phyloP scores from a whole-genome alignment of 352 stramenopile genomes.

The Plasmopara viticola region DNA sequence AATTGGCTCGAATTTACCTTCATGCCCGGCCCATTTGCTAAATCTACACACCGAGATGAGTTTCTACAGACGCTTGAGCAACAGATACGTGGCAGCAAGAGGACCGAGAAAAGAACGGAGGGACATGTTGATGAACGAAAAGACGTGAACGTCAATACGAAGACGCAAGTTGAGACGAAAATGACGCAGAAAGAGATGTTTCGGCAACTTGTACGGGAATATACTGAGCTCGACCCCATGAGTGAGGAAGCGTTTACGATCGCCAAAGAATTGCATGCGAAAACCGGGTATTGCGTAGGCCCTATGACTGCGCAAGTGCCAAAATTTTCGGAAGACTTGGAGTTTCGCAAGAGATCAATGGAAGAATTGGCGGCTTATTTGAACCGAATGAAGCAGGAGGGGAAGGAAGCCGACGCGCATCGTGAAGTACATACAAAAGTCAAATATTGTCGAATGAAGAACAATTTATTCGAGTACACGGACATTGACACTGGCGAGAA shows the following conservation, averaged over 20 bases:
- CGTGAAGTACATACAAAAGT: constrained; percentile 34
- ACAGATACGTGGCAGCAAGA: constrained; percentile 2
- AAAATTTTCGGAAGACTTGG: constrained; percentile 31
- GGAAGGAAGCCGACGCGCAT: constrained; percentile 34
- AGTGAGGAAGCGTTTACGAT: constrained; percentile 41
- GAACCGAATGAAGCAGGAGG: constrained; percentile 50
- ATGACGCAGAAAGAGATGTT: constrained; percentile 17
- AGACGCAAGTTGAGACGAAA: constrained; percentile 1
- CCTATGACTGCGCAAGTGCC: constrained; percentile 25
- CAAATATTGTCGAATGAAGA: constrained; percentile 22
- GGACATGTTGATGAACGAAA: too few relatives aligned
- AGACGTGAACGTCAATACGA: too few relatives aligned
- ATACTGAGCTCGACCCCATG: constrained; percentile 29
- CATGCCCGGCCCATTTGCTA: constrained; percentile 34
- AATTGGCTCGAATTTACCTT: constrained; percentile 50
- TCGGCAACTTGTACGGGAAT: constrained; percentile 33
- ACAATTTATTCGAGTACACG: constrained; percentile 47
- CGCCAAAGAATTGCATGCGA: constrained; percentile 35
- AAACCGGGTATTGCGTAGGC: constrained; percentile 42
- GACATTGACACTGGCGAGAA: constrained; percentile 32
- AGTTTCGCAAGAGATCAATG: constrained; percentile 43
- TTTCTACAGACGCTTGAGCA: constrained; percentile 30
- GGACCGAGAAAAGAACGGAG: background rate
- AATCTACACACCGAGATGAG: constrained; percentile 34
- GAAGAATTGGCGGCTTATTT: constrained; percentile 29